These are phyloP conservation scores for Thielaviopsis musarum DNA, from an alignment of 2,329 filamentous ascomycete species.

Conservation along the genomic window DNA sequence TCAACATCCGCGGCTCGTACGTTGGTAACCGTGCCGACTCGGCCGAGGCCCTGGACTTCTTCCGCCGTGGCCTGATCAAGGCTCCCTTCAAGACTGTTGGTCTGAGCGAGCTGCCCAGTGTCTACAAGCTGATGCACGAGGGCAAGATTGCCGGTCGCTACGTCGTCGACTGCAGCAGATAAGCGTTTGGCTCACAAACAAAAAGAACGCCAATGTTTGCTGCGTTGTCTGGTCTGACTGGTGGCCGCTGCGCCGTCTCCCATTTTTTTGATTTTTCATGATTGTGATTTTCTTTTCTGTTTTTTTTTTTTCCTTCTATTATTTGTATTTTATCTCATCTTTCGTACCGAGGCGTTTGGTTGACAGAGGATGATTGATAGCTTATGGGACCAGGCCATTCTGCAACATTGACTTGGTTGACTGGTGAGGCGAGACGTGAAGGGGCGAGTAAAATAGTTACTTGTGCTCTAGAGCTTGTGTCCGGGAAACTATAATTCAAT, in stretches of 20 bases:
- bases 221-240: neutral
- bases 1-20: conserved; percentile 82
- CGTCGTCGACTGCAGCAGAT: conserved; percentile 58
- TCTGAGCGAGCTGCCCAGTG: conserved; percentile 58
- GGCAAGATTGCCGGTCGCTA: conserved; percentile 63
- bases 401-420: neutral
- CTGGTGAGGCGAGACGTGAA: neutral
- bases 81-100: conserved; percentile 75
- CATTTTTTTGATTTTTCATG: neutral
- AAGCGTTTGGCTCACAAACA: conserved; percentile 16
- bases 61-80: conserved; percentile 64
- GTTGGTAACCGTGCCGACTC: conserved; percentile 85
- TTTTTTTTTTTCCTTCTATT: neutral
- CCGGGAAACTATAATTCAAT: too few relatives aligned
- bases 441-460: neutral
- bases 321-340: neutral
- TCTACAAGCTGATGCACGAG: conserved; percentile 61
- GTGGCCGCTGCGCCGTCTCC: neutral
- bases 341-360: neutral
- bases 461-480: neutral
- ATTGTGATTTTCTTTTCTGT: neutral
- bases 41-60: conserved; percentile 84
- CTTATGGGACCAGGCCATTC: neutral
- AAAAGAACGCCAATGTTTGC: neutral
- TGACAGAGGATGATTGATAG: neutral